Percentiles rank a stretch among this genome's conserved stretches.
Conservation (phyloP, 192 early-diverging fungal species). For the Umbelopsis sp. region DNA sequence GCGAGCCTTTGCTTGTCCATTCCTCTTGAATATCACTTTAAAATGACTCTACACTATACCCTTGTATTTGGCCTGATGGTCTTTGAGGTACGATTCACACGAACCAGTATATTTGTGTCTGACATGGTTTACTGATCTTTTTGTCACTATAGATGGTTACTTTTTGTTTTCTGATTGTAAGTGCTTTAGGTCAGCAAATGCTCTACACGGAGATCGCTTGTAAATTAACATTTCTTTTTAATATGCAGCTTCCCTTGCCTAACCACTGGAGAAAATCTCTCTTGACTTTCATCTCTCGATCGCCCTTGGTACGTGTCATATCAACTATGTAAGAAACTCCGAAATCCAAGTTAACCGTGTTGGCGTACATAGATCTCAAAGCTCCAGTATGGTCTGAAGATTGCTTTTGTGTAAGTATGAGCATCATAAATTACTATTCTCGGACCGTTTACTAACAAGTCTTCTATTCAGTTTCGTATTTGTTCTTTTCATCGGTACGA, state of each 20-base stretch:
- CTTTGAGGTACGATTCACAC: background rate
- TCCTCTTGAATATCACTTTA: background rate
- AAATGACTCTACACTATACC: slow-evolving; percentile 17
- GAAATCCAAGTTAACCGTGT: background rate
- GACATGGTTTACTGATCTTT: background rate
- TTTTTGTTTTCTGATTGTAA: slow-evolving; percentile 1
- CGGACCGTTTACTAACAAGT: background rate
- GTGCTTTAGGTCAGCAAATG: background rate
- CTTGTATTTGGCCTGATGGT: slow-evolving; percentile 19
- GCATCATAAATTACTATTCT: background rate
- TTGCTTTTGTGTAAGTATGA: slow-evolving; percentile 11
- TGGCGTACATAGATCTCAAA: background rate
- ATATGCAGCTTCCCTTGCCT: background rate
- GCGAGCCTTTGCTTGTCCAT: background rate
- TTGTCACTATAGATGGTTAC: background rate
- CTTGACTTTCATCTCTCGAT: slow-evolving; percentile 17
- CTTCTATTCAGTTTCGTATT: background rate
- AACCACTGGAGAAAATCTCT: slow-evolving; percentile 14
- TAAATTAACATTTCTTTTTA: too few species aligned
- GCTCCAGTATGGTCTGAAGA: slow-evolving; percentile 5
- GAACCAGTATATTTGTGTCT: background rate
- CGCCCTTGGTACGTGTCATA: slow-evolving; percentile 5
- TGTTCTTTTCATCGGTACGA: slow-evolving; percentile 10
- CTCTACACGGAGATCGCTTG: background rate
- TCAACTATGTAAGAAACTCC: background rate